These are phyloP conservation scores for Phytophthora citrophthora DNA, from an alignment of 352 stramenopile species.

Conservation along the genomic window DNA sequence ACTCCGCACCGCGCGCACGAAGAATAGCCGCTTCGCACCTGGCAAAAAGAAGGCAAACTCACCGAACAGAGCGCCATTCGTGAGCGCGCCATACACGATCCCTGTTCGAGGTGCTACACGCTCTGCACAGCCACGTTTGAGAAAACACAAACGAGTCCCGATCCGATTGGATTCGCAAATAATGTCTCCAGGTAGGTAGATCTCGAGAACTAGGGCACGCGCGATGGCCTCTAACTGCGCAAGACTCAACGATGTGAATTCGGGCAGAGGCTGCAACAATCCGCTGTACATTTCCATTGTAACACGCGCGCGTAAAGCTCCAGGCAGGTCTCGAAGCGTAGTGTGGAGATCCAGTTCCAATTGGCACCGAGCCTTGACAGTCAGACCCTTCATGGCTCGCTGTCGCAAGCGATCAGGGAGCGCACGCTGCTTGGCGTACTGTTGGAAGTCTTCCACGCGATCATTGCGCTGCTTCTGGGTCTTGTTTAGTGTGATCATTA, in stretches of 20 bases:
- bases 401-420: slow-evolving; percentile 49
- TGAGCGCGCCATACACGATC: slow-evolving; percentile 44
- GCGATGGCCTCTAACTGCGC: slow-evolving; percentile 61
- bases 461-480: slow-evolving; percentile 57
- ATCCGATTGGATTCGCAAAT: slow-evolving; percentile 59
- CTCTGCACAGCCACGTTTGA: slow-evolving; percentile 60
- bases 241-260: slow-evolving; percentile 46
- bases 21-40: slow-evolving; percentile 49
- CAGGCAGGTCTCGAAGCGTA: slow-evolving; percentile 59
- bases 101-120: slow-evolving; percentile 43
- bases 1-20: slow-evolving; percentile 53
- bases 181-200: slow-evolving; percentile 67
- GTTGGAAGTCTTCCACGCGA: slow-evolving; percentile 67
- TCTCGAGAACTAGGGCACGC: slow-evolving; percentile 57
- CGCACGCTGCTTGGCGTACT: slow-evolving; percentile 66
- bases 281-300: slow-evolving; percentile 64
- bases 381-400: slow-evolving; percentile 55
- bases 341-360: slow-evolving; percentile 44
- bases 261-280: slow-evolving; percentile 34
- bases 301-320: slow-evolving; percentile 40
- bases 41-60: slow-evolving; percentile 73
- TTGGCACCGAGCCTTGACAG: slow-evolving; percentile 60
- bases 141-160: slow-evolving; percentile 51
- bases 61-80: slow-evolving; percentile 53
- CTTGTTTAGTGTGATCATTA: slow-evolving; percentile 77